phyloP scores from a whole-genome alignment of 495 filamentous ascomycete species.

The Neurospora sp. region DNA sequence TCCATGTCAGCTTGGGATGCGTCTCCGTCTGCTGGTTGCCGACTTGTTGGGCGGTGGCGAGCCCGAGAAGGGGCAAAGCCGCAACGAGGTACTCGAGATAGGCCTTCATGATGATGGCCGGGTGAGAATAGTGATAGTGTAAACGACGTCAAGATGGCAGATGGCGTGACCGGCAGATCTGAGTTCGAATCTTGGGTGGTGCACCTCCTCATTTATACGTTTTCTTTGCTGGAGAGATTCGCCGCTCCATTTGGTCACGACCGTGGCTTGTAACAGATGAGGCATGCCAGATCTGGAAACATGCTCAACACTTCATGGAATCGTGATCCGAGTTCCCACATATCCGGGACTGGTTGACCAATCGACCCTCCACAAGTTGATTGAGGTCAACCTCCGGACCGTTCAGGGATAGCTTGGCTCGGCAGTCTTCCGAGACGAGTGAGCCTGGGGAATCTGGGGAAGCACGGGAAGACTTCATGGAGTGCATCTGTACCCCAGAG shows the following conservation, averaged over 20 bases:
- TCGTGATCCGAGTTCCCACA: slow-evolving; percentile 13
- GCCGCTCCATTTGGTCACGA: neutral
- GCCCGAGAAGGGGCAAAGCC: slow-evolving; percentile 17
- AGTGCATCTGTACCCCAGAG: neutral
- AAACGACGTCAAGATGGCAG: neutral
- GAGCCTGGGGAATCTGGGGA: neutral
- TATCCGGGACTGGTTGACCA: neutral
- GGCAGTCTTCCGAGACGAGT: neutral
- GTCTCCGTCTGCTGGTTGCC: slow-evolving; percentile 45
- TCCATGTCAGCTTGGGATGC: slow-evolving; percentile 50
- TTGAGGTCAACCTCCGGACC: neutral
- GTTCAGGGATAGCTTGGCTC: neutral
- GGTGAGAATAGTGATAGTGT: neutral
- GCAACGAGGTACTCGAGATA: slow-evolving; percentile 24
- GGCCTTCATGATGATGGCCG: slow-evolving; percentile 15
- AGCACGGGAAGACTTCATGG: neutral
- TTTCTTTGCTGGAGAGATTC: neutral
- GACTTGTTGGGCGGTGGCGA: slow-evolving; percentile 39
- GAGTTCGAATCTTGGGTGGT: neutral
- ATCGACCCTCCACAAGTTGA: neutral
- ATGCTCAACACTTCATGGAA: slow-evolving; percentile 7
- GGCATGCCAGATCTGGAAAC: slow-evolving; percentile 6
- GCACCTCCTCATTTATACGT: slow-evolving; percentile 1
- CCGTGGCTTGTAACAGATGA: neutral
- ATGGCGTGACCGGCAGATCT: neutral